These are phyloP conservation scores for Polysphondylium violaceum DNA, from an alignment of 78 protist genomes.

Conservation along the genomic window DNA sequence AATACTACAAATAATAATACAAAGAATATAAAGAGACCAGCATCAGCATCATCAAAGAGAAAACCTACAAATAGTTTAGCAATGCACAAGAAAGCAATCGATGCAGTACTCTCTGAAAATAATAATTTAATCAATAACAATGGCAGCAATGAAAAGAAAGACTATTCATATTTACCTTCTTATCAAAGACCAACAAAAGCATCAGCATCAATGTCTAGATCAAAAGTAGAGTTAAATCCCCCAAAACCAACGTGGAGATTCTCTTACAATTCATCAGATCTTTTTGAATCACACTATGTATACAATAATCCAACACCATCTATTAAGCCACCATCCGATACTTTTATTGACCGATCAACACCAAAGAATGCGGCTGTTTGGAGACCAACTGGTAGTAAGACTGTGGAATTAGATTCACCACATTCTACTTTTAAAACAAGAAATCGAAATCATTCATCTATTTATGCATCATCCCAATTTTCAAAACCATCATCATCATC, in stretches of 20 bases:
- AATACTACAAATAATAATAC: not conserved
- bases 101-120: slow-evolving; percentile 21
- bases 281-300: not conserved
- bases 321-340: slow-evolving; percentile 3
- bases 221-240: slow-evolving; percentile 26
- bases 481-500: too few relatives aligned
- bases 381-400: not conserved
- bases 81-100: slow-evolving; percentile 75
- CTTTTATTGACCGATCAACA: not conserved
- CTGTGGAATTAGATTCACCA: too few relatives aligned
- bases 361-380: not conserved
- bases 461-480: too few relatives aligned
- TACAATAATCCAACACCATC: slow-evolving; percentile 14
- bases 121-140: not conserved
- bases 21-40: slow-evolving; percentile 43
- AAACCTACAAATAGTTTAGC: slow-evolving; percentile 61
- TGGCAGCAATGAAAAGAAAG: not conserved
- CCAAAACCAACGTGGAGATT: slow-evolving; percentile 34
- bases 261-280: not conserved
- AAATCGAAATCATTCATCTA: too few relatives aligned
- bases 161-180: slow-evolving; percentile 37
- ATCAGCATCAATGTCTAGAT: slow-evolving; percentile 34
- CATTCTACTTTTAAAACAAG: too few relatives aligned
- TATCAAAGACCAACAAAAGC: slow-evolving; percentile 69
- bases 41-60: slow-evolving; percentile 58